Conservation (phyloP, 148 eudicot genomes). For the Amaranthus cruentus region DNA sequence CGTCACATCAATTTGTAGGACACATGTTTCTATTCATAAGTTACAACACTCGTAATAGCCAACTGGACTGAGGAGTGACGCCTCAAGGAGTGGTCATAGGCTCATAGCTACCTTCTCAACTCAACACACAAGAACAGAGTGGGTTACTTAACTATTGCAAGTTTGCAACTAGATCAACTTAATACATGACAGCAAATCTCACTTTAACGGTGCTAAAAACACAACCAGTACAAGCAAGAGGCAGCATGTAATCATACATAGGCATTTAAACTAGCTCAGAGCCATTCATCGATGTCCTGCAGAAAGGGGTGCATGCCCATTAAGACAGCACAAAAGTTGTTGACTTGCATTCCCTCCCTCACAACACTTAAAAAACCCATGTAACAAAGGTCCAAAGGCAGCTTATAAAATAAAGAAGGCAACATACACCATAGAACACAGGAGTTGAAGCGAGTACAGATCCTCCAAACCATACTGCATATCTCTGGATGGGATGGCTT, state of each 20-base stretch:
- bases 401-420: conserved; percentile 4
- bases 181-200: no score
- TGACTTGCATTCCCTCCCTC: neutral
- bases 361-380: neutral
- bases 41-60: no score
- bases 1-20: no score
- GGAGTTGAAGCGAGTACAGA: conserved; percentile 97
- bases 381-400: conserved; percentile 1
- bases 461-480: conserved; percentile 99
- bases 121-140: no score
- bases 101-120: no score
- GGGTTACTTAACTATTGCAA: no score
- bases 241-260: neutral
- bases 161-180: no score
- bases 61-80: no score
- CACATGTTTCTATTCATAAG: no score
- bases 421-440: conserved; percentile 73
- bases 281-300: neutral
- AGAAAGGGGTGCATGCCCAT: neutral
- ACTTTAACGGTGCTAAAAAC: no score
- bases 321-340: neutral
- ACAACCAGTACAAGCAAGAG: no score
- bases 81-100: no score
- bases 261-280: neutral
- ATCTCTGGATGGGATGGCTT: conserved; percentile 92